Base-by-base conservation (phyloP, 73 alveolate genomes). In the Paramecium biaurelia region DNA sequence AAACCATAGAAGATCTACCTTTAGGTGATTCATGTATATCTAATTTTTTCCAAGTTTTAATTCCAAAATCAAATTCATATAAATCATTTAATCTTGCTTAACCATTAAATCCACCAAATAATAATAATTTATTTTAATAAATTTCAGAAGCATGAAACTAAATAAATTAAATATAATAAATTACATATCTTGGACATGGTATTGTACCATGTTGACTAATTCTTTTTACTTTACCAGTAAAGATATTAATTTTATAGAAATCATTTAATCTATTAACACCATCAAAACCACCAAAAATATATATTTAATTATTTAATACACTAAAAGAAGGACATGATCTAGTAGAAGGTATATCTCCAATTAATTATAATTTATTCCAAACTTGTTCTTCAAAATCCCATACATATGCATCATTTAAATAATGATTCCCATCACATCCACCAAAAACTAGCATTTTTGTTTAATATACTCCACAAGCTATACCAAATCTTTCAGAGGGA, bases 21-120 rank as follows among this genome's bases (percentile, higher is more conserved):
- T 85, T 82, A 10, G 95, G 96, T 14, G 94, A 89, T 10, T 90
- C 96, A 57, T 94, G 85, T 0, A 76, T 92, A 38, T 92, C 95
- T 70, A 96, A 85, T 87, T 88, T 70, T 14, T 85, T 92, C 98
- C 98, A 96, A 5, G 95, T 57, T 32, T 67, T 86, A 28, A 28
- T 26, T 67, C 92, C 96, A n/a, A 94, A 89, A 70, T 95, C 95
- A 92, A 92, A 96, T 70, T 96, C 98, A 57, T 94, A 96, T 43
- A 96, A 93, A 92, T 96, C 98, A 92, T 96, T 96, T 2, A 96
- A 94, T 76, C 98, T 93, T 86, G 93, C 95, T 72, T 94, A 84
- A 15, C 98, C 98, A 93, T 96, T 96, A 47, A 94, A 96, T 5
- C 98, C 98, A 5, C 98, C 98, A 76, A 96, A 96, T 20, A 96